phyloP scores from a whole-genome alignment of 768 basidiomycete species.

The Tephrocybe sp. region DNA sequence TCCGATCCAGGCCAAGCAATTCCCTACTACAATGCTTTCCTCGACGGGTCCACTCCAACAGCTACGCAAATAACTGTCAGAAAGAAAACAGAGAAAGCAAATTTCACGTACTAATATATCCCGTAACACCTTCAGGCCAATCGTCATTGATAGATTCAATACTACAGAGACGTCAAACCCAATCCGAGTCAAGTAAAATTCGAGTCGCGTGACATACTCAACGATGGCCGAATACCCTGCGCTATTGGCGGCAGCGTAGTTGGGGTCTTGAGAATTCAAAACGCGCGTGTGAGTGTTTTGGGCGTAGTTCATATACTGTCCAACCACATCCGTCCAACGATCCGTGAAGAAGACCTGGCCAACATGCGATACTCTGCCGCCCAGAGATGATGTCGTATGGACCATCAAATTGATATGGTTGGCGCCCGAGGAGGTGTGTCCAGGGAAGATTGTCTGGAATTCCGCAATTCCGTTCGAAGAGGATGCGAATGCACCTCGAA shows the following conservation, averaged over 20 bases:
- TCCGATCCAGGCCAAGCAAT: neutral
- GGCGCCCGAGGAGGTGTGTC: slow-evolving; percentile 13
- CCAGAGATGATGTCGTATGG: slow-evolving; percentile 14
- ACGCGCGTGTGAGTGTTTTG: slow-evolving; percentile 19
- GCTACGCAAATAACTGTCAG: slow-evolving; percentile 16
- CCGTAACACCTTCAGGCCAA: slow-evolving; percentile 28
- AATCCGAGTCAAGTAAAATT: neutral
- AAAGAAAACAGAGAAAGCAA: neutral
- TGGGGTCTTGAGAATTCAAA: slow-evolving; percentile 23
- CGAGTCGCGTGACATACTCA: slow-evolving; percentile 17
- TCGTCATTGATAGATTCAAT: slow-evolving; percentile 26
- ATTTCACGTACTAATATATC: slow-evolving; percentile 27
- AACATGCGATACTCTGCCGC: slow-evolving; percentile 15
- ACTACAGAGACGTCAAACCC: slow-evolving; percentile 10
- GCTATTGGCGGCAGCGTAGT: slow-evolving; percentile 18
- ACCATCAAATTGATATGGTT: slow-evolving; percentile 20
- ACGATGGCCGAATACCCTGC: slow-evolving; percentile 29
- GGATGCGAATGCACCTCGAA: slow-evolving; percentile 17
- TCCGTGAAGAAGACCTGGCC: slow-evolving; percentile 21
- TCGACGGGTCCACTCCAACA: slow-evolving; percentile 28
- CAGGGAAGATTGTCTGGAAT: slow-evolving; percentile 20
- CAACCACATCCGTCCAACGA: slow-evolving; percentile 22
- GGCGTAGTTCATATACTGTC: slow-evolving; percentile 15
- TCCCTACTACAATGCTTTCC: slow-evolving; percentile 4
- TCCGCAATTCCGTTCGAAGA: slow-evolving; percentile 12